Conservation (phyloP, 306 rosid genomes). For the Castanea crenata region DNA sequence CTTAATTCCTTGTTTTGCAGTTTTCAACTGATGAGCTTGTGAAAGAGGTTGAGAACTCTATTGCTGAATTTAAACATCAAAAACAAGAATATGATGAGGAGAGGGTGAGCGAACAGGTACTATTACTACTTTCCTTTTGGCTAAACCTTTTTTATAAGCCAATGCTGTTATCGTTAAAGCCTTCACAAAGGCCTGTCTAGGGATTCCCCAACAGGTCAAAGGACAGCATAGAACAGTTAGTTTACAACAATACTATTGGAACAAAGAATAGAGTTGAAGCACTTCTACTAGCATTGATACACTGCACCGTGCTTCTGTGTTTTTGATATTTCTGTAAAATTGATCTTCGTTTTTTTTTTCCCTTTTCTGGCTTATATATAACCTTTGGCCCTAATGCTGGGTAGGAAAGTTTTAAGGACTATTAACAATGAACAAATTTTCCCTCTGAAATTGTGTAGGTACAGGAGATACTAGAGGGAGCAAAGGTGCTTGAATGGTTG, state of each 20-base stretch:
- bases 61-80: constrained; percentile 75
- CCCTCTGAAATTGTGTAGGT: constrained; percentile 51
- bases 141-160: constrained; percentile 11
- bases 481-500: constrained; percentile 98
- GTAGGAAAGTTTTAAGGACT: not conserved
- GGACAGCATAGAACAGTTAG: not conserved
- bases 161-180: constrained; percentile 1
- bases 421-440: not conserved
- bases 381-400: not conserved
- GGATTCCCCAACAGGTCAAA: not conserved
- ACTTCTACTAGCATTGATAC: constrained; percentile 6
- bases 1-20: constrained; percentile 34
- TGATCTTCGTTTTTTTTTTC: not conserved
- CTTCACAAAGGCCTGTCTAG: constrained; percentile 13
- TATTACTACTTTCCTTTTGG: not conserved
- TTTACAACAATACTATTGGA: not conserved
- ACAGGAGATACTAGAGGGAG: constrained; percentile 94
- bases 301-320: not conserved
- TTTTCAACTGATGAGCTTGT: constrained; percentile 72
- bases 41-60: constrained; percentile 91
- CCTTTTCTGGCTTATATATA: constrained; percentile 2
- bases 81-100: constrained; percentile 86
- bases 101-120: constrained; percentile 74
- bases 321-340: constrained; percentile 2
- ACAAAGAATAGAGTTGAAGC: not conserved